Base-by-base conservation (phyloP, 768 basidiomycete genomes). In the Pleurotus platypus region DNA sequence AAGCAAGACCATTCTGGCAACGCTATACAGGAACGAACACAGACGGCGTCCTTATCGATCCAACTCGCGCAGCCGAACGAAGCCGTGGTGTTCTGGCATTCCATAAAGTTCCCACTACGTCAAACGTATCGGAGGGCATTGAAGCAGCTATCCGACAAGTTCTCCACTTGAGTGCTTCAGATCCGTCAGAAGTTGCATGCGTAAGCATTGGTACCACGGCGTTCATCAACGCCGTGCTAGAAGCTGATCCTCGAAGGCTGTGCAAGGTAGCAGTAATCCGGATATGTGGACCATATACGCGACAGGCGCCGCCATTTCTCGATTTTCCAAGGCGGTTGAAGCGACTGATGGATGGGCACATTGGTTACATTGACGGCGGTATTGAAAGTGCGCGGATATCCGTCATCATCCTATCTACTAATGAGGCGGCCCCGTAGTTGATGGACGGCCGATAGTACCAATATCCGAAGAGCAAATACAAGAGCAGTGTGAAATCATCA, bases 201-300 rank as follows among this genome's bases (percentile, higher is more conserved):
- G 64, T 87, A 58, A 76, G 80, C 35, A 81, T 87, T 58, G 86
- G 86, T 35, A 86, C 85, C 0, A 86, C 85, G 0, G 82, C 81
- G 49, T 83, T 83, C 57, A 73, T 84, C 22, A 84, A 87, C 60
- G 83, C 84, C 1, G 77, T 88, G 2, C 73, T 87, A 15, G 83
- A 86, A 68, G 66, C 77, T 22, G 79, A 86, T 64, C 68, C 77
- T 4, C 59, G 75, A 2, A 73, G 79, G n/a, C 68, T 87, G 12
- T 75, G 77, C 46, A 78, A 78, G 46, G 85, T 88, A 0, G 86
- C 84, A 0, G 84, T 87, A 38, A 75, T 88, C 48, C 79, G 86
- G 56, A 74, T 88, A 5, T 84, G 82, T 46, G 82, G 79, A 3
- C 82, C 82, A 0, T 85, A 82, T 66, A 82, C 82, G 2, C 71